Conservation (phyloP, 768 basidiomycete species). For the Rhizopogon rudus region DNA sequence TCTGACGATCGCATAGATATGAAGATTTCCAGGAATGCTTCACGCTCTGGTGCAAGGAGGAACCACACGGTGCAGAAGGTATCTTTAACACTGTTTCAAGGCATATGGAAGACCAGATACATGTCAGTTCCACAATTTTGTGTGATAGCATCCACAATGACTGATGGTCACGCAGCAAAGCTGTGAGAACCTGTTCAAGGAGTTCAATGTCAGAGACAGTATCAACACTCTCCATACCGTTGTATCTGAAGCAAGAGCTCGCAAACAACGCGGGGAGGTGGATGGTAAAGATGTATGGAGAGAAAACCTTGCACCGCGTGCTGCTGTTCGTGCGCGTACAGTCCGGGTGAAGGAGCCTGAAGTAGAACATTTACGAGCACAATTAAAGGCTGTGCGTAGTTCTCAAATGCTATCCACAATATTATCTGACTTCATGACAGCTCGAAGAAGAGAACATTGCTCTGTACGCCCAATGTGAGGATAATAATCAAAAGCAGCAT, state of each 20-base stretch:
- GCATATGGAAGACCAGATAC: slow-evolving; percentile 66
- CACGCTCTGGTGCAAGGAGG: slow-evolving; percentile 59
- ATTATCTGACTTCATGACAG: slow-evolving; percentile 28
- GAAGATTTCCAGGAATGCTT: slow-evolving; percentile 62
- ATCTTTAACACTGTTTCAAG: slow-evolving; percentile 64
- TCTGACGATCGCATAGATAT: slow-evolving; percentile 27
- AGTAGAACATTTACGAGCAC: slow-evolving; percentile 32
- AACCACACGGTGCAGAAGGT: slow-evolving; percentile 54
- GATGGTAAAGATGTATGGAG: slow-evolving; percentile 57
- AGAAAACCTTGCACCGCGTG: slow-evolving; percentile 56
- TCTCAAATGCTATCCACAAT: background rate
- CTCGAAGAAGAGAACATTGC: slow-evolving; percentile 51
- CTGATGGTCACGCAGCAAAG: slow-evolving; percentile 43
- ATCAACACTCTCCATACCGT: slow-evolving; percentile 68
- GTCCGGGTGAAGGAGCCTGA: slow-evolving; percentile 52
- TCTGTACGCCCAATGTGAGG: slow-evolving; percentile 44
- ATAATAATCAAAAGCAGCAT: slow-evolving; percentile 39
- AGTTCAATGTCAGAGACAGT: slow-evolving; percentile 62
- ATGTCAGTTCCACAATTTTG: slow-evolving; percentile 14
- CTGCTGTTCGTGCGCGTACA: slow-evolving; percentile 58
- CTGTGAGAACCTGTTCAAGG: slow-evolving; percentile 63
- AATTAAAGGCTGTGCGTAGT: slow-evolving; percentile 23
- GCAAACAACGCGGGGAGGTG: slow-evolving; percentile 38
- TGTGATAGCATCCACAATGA: background rate
- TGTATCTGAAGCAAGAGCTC: slow-evolving; percentile 60